A percentile compares a stretch with the other conserved stretches of the same genome.
These are phyloP conservation scores for Heliamphora exappendiculata DNA, from an alignment of 148 eudicot genomes.

Conservation along the genomic window DNA sequence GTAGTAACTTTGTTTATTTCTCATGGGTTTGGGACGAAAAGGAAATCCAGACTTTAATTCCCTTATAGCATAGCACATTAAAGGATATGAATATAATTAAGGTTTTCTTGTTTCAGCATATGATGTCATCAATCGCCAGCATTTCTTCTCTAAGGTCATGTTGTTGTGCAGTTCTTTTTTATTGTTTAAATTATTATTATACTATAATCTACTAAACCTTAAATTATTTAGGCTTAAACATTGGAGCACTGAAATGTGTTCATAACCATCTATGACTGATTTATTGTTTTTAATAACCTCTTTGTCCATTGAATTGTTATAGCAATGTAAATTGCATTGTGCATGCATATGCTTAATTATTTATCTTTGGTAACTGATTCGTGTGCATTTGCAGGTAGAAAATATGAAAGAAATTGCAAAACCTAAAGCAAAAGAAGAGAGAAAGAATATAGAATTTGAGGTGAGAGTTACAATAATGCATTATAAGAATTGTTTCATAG, in stretches of 20 bases:
- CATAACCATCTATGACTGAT: neutral
- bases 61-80: neutral
- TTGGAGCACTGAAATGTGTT: neutral
- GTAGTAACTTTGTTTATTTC: no score
- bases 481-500: neutral
- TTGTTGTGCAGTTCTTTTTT: neutral
- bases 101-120: neutral
- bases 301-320: neutral
- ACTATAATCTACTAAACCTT: neutral
- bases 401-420: conserved; percentile 96
- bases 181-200: neutral
- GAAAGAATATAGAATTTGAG: conserved; percentile 74
- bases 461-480: conserved; percentile 48
- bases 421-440: conserved; percentile 85
- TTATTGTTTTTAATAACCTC: neutral
- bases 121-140: neutral
- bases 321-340: neutral
- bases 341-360: neutral
- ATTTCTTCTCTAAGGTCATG: neutral
- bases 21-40: no score
- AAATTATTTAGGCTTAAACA: neutral
- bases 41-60: no score
- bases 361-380: conserved; percentile 8
- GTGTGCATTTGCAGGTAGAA: conserved; percentile 58
- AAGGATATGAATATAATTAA: neutral